Evolutionary conservation across 495 filamentous ascomycete genomes (phyloP).

Genomic region (Podospora australis): DNA sequence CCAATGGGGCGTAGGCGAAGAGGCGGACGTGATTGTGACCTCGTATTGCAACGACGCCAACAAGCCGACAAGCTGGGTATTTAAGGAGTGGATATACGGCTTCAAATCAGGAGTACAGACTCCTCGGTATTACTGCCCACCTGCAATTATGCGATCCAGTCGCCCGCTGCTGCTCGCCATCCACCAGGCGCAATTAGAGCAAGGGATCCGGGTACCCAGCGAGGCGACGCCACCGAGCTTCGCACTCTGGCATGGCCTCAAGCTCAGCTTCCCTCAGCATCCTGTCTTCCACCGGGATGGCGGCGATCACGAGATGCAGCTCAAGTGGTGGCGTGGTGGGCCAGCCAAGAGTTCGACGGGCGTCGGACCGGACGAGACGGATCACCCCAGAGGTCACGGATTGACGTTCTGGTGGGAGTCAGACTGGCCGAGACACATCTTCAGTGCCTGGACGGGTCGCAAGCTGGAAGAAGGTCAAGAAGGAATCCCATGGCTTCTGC

Average conservation of each 20-base stretch:
- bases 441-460: conserved; percentile 20
- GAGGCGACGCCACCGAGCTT: conserved; percentile 36
- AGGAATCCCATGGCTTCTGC: conserved; percentile 21
- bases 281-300: conserved; percentile 24
- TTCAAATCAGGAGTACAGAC: conserved; percentile 31
- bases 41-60: conserved; percentile 46
- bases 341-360: conserved; percentile 19
- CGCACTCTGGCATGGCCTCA: conserved; percentile 37
- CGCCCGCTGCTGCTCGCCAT: conserved; percentile 21
- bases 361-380: conserved; percentile 16
- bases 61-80: conserved; percentile 40
- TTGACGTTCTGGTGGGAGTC: conserved; percentile 31
- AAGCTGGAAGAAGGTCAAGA: conserved; percentile 3
- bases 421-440: conserved; percentile 20
- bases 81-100: conserved; percentile 33
- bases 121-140: conserved; percentile 30
- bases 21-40: conserved; percentile 50
- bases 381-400: conserved; percentile 21
- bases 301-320: conserved; percentile 14
- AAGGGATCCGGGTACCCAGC: conserved; percentile 24
- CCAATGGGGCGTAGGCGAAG: conserved; percentile 54
- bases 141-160: conserved; percentile 25
- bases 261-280: conserved; percentile 32
- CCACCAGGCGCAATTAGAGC: conserved; percentile 26
- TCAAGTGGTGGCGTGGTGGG: conserved; percentile 32